Percentiles rank a stretch among this genome's conserved stretches.
These are phyloP conservation scores for Saccharomycopsis hybrid DNA, from an alignment of 1,139 yeast species.

Conservation along the genomic window DNA sequence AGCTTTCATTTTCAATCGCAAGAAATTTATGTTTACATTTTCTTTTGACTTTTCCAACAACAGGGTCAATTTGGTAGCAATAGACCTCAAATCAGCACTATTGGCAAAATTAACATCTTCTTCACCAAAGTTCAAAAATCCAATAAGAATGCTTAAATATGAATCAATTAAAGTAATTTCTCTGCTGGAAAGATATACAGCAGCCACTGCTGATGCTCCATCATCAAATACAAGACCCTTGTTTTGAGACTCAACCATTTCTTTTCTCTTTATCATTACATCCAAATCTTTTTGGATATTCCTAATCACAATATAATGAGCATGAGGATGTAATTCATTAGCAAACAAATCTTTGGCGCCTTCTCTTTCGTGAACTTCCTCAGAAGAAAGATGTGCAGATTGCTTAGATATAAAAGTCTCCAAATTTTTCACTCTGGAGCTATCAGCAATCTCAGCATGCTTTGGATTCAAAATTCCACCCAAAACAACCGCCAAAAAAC, in stretches of 20 bases:
- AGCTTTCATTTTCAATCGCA: conserved; percentile 11
- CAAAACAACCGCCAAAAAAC: conserved; percentile 52
- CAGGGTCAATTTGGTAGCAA: conserved; percentile 7
- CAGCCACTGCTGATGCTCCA: not conserved
- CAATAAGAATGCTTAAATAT: conserved; percentile 13
- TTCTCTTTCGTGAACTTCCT: conserved; percentile 47
- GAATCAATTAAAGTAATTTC: conserved; percentile 14
- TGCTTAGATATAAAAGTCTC: conserved; percentile 42
- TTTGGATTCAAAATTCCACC: conserved; percentile 35
- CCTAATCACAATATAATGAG: conserved; percentile 13
- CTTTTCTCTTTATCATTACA: not conserved
- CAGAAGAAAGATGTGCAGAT: conserved; percentile 39
- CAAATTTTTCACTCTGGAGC: conserved; percentile 37
- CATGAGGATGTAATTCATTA: conserved; percentile 36
- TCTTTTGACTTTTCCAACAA: not conserved
- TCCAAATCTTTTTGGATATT: conserved; percentile 10
- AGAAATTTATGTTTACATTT: not conserved
- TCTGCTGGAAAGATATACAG: not conserved
- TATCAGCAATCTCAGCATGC: conserved; percentile 23
- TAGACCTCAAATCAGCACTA: conserved; percentile 7
- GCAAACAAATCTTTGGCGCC: conserved; percentile 43
- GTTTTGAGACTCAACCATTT: not conserved
- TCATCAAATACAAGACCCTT: not conserved
- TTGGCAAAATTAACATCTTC: conserved; percentile 9
- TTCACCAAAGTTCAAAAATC: conserved; percentile 15